Conservation (phyloP, 2,329 filamentous ascomycete genomes). For the Trichophyton schoenleinii region DNA sequence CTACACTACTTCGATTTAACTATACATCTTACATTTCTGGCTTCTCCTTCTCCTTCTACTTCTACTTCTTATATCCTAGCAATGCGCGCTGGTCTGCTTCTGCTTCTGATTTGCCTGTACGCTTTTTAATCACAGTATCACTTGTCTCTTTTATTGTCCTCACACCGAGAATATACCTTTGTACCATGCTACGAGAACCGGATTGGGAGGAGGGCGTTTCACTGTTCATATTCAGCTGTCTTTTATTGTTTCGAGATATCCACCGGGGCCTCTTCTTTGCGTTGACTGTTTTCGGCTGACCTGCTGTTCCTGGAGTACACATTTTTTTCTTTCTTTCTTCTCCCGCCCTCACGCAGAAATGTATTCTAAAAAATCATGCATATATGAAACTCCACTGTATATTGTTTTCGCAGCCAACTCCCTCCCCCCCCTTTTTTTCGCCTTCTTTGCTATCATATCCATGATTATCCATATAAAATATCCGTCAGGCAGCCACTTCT, state of each 20-base stretch:
- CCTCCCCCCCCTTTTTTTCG: background rate
- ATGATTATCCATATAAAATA: too few species aligned
- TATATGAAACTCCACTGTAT: background rate
- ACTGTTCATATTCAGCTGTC: background rate
- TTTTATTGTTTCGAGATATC: background rate
- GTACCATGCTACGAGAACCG: background rate
- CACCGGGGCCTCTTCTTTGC: background rate
- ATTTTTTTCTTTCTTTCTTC: background rate
- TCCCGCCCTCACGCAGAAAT: background rate
- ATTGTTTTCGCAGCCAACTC: background rate
- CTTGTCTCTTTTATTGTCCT: background rate
- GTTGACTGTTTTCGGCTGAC: background rate
- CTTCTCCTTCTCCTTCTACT: background rate
- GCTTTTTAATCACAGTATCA: background rate
- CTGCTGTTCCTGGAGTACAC: background rate
- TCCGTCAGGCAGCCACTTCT: background rate
- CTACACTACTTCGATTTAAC: background rate
- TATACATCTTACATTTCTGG: background rate
- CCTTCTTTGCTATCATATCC: background rate
- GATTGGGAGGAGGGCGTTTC: background rate
- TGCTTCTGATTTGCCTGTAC: background rate
- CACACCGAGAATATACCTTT: background rate
- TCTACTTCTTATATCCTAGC: background rate
- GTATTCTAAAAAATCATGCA: background rate
- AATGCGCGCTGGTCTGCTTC: background rate